A percentile compares a stretch with the other conserved stretches of the same genome.
Conservation (phyloP, 495 filamentous ascomycete species). For the Tuber umbilicatum region DNA sequence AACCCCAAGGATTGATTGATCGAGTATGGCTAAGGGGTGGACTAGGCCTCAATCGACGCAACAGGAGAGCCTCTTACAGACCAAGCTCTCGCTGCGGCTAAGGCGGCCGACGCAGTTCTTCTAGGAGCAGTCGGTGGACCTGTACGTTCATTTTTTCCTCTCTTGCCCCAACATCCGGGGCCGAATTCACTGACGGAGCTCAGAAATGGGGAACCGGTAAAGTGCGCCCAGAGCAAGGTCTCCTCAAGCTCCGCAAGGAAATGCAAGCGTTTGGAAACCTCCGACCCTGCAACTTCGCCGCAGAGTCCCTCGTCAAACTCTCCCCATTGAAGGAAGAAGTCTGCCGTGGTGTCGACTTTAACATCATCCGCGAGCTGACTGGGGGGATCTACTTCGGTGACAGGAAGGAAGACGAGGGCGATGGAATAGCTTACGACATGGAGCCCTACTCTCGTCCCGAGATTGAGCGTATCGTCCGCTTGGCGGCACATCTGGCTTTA, state of each 20-base stretch:
- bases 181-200: neutral
- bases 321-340: slow-evolving; percentile 85
- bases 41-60: slow-evolving; percentile 78
- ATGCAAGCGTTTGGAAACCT: slow-evolving; percentile 95
- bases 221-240: slow-evolving; percentile 89
- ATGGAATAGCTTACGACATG: slow-evolving; percentile 74
- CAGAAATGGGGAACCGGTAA: slow-evolving; percentile 84
- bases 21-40: neutral
- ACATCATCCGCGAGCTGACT: slow-evolving; percentile 88
- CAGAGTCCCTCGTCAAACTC: slow-evolving; percentile 73
- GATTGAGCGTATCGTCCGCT: slow-evolving; percentile 80
- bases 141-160: slow-evolving; percentile 46
- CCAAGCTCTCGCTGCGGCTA: slow-evolving; percentile 75
- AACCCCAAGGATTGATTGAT: neutral
- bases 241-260: slow-evolving; percentile 88
- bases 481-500: slow-evolving; percentile 76
- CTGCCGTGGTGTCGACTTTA: slow-evolving; percentile 85
- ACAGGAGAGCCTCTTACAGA: slow-evolving; percentile 73
- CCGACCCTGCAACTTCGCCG: slow-evolving; percentile 93
- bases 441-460: slow-evolving; percentile 83
- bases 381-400: slow-evolving; percentile 97
- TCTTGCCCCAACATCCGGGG: neutral
- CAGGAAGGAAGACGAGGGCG: slow-evolving; percentile 75
- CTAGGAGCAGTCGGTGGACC: slow-evolving; percentile 94
- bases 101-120: slow-evolving; percentile 83